Percentiles rank a stretch among this genome's conserved stretches.
These are phyloP conservation scores for Trichosanthes truncata DNA, from an alignment of 306 rosid genomes.

Conservation along the genomic window DNA sequence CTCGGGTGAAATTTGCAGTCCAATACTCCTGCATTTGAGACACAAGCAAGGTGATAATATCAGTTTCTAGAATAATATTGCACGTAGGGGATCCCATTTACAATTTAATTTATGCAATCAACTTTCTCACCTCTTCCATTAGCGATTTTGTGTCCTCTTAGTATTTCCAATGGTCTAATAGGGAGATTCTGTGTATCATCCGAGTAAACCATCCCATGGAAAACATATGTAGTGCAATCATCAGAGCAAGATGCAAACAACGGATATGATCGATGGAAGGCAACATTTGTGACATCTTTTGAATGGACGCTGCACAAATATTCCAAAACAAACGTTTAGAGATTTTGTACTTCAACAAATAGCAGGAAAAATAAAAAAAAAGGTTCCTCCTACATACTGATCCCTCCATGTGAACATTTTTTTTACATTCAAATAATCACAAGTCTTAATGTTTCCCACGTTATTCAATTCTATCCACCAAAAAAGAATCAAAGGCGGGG, in stretches of 20 bases:
- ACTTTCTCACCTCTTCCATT: slow-evolving; percentile 74
- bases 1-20: slow-evolving; percentile 93
- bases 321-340: slow-evolving; percentile 16
- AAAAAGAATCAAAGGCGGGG: not conserved
- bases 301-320: slow-evolving; percentile 68
- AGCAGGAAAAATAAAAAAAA: no score
- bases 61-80: not conserved
- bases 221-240: slow-evolving; percentile 75
- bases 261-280: slow-evolving; percentile 67
- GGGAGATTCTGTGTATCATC: slow-evolving; percentile 89
- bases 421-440: not conserved
- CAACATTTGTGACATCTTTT: slow-evolving; percentile 71
- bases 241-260: slow-evolving; percentile 90
- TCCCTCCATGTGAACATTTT: no score
- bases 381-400: no score
- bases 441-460: not conserved
- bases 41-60: not conserved
- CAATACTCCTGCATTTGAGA: slow-evolving; percentile 56
- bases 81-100: no score
- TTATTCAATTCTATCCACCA: not conserved
- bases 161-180: slow-evolving; percentile 74
- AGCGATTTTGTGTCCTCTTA: slow-evolving; percentile 63
- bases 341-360: not conserved
- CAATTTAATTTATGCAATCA: not conserved
- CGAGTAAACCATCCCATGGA: slow-evolving; percentile 88